Percentiles rank a stretch among this genome's conserved stretches.
Conservation (phyloP, 164 flowering plant species). For the Umbilicus rupestris region DNA sequence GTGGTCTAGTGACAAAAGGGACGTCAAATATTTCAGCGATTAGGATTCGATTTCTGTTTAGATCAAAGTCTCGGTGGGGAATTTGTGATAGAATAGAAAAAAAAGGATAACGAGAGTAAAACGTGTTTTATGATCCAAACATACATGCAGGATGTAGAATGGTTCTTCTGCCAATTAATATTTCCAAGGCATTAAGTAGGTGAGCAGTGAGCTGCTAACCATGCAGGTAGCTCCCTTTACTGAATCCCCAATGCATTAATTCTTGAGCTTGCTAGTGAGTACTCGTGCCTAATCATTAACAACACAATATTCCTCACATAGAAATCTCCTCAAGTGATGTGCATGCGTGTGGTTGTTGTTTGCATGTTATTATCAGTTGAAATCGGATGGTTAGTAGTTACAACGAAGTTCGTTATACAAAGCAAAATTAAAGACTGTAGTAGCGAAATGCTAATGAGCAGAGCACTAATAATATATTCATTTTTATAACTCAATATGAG, state of each 20-base stretch:
- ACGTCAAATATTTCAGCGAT: too few relatives aligned
- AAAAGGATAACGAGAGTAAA: too few relatives aligned
- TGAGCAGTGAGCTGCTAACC: conserved; percentile 3
- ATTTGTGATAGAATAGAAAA: too few relatives aligned
- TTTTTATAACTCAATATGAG: neutral
- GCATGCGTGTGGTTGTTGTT: neutral
- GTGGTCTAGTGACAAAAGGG: too few relatives aligned
- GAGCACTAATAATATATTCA: neutral
- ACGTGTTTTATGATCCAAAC: too few relatives aligned
- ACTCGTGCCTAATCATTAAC: neutral
- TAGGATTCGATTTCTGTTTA: too few relatives aligned
- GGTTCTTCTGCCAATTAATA: neutral
- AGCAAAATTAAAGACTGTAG: neutral
- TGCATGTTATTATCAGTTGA: neutral
- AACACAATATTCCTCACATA: neutral
- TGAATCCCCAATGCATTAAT: neutral
- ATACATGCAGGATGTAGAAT: too few relatives aligned
- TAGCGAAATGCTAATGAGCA: neutral
- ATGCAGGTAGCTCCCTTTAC: neutral
- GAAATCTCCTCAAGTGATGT: neutral
- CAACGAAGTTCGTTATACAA: neutral
- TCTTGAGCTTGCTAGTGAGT: neutral
- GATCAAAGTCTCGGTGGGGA: too few relatives aligned
- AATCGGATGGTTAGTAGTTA: neutral
- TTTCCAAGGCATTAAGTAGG: neutral